Evolutionary conservation across 2,329 filamentous ascomycete species (phyloP).

Genomic region (Pseudogymnoascus sp.): DNA sequence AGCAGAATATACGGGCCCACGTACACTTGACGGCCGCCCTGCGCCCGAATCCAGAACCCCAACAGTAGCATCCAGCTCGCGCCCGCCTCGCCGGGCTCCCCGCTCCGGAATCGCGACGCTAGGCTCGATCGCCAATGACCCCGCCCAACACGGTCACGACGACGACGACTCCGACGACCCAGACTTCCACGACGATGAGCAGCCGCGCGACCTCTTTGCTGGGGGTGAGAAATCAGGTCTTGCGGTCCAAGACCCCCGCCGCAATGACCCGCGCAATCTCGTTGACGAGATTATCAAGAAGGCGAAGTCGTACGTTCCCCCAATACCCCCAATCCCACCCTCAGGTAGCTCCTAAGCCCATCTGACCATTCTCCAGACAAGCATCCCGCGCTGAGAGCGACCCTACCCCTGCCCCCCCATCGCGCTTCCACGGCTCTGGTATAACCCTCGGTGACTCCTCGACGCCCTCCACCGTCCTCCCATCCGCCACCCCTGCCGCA

Average conservation of each 20-base stretch:
- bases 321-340: neutral
- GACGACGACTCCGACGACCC: slow-evolving; percentile 54
- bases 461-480: slow-evolving; percentile 58
- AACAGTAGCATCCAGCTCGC: slow-evolving; percentile 20
- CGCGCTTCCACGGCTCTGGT: slow-evolving; percentile 60
- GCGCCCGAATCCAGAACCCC: slow-evolving; percentile 36
- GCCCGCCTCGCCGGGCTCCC: slow-evolving; percentile 19
- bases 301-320: slow-evolving; percentile 44
- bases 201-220: slow-evolving; percentile 64
- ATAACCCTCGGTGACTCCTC: slow-evolving; percentile 74
- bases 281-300: slow-evolving; percentile 58
- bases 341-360: neutral
- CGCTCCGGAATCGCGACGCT: slow-evolving; percentile 49
- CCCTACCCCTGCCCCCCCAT: slow-evolving; percentile 39
- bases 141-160: slow-evolving; percentile 41
- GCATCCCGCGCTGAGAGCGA: slow-evolving; percentile 47
- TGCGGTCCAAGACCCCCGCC: slow-evolving; percentile 55
- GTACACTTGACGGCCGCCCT: slow-evolving; percentile 55
- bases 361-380: slow-evolving; percentile 40
- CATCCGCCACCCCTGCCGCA: slow-evolving; percentile 29
- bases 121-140: slow-evolving; percentile 37
- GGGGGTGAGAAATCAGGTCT: slow-evolving; percentile 77
- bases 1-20: slow-evolving; percentile 48
- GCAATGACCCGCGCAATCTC: slow-evolving; percentile 44
- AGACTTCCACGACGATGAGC: slow-evolving; percentile 45